Base-by-base conservation (phyloP, 2,329 filamentous ascomycete genomes). In the Cladorrhinum sp. region DNA sequence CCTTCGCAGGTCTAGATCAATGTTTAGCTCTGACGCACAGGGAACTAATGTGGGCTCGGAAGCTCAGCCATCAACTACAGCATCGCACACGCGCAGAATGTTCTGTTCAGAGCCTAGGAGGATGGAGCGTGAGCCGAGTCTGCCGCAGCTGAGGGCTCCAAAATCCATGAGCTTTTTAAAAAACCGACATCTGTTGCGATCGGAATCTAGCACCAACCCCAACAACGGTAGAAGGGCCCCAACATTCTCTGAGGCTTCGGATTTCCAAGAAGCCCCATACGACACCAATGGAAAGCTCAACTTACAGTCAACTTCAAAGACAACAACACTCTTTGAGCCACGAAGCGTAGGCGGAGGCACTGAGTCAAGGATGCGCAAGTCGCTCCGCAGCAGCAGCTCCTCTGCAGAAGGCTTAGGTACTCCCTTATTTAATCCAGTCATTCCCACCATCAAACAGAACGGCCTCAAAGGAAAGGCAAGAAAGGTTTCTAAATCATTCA, bases 401-500 rank as follows among this genome's bases (percentile, higher is more conserved):
- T 79, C 68, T 64, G 69, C 61, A 5, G 60, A 63, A 12, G 60
- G 60, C n/a, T 8, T 58, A 2, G 60, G 57, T 10, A 7, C 27
- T 12, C 18, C 55, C n/a, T 50, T 29, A 22, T 41, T 62, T 13
- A 27, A 59, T 16, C 54, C 58, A 18, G 64, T 60, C 48, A 36
- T 62, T 8, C 62, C 65, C 27, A 7, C 60, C 4, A 45, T 62
- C 2, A 75, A 72, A 38, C 69, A 75, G 20, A 70, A 70, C 3
- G 73, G 72, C 3, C 66, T 87, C 25, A 79, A 77, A 50, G 74
- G 76, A 27, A 85, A 81, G 55, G 82, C 84, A 10, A 79, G 88
- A 23, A 86, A 85, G 29, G 83, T 86, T 13, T 90, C 88, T 0
- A 80, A 78, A 16, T 83, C 81, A 0, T 68, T 92, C 41, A 88